phyloP scores from a whole-genome alignment of 345 rosid genomes.

The Orychophragmus violaceus region DNA sequence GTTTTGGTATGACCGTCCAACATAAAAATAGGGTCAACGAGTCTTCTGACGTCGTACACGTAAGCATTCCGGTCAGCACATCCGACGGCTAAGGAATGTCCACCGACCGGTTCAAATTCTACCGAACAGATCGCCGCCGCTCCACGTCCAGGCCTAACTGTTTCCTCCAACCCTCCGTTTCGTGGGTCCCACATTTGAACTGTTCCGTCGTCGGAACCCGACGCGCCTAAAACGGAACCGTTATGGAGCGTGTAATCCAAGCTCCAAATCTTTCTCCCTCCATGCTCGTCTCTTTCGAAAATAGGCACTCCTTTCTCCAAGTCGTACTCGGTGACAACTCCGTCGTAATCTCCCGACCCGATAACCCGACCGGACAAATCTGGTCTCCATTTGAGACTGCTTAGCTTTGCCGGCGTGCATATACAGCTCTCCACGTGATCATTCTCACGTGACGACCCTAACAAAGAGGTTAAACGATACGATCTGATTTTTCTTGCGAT shows the following conservation, averaged over 20 bases:
- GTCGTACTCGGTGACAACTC: conserved; percentile 81
- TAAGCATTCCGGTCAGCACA: conserved; percentile 70
- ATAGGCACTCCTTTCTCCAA: conserved; percentile 50
- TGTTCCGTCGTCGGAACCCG: conserved; percentile 88
- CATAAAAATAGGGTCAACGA: conserved; percentile 36
- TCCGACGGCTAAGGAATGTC: conserved; percentile 50
- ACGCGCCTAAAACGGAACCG: conserved; percentile 57
- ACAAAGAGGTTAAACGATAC: conserved; percentile 43
- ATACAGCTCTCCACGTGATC: conserved; percentile 54
- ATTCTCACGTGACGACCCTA: conserved; percentile 2
- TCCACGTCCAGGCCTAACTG: conserved; percentile 43
- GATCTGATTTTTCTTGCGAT: conserved; percentile 75
- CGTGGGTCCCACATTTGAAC: conserved; percentile 87
- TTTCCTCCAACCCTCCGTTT: conserved; percentile 37
- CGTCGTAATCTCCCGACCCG: conserved; percentile 89
- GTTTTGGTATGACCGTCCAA: conserved; percentile 65
- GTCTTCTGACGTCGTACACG: conserved; percentile 55
- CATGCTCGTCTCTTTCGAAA: conserved; percentile 92
- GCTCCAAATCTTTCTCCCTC: conserved; percentile 89
- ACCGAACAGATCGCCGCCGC: conserved; percentile 64
- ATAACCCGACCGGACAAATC: conserved; percentile 46
- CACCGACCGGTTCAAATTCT: conserved; percentile 65
- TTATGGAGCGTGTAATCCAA: conserved; percentile 53
- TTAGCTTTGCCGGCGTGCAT: conserved; percentile 86
- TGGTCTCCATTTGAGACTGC: conserved; percentile 77